Percentiles rank a stretch among this genome's conserved stretches.
Evolutionary conservation across 1,139 yeast genomes (phyloP).

Genomic region (Casaregolazyma lundiana): DNA sequence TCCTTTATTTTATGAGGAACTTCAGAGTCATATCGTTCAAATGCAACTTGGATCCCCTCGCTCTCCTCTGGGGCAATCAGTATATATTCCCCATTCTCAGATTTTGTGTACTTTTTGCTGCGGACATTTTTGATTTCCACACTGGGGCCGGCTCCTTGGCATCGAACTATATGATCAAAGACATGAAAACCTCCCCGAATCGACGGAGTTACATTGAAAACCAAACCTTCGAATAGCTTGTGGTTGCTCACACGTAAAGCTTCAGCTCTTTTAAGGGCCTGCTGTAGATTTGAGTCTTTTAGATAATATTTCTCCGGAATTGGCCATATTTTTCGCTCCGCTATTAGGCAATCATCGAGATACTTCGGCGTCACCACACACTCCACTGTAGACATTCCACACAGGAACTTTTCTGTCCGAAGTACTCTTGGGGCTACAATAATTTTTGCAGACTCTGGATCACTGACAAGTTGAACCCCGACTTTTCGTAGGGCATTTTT

Average conservation of each 20-base stretch:
- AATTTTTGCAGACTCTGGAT: constrained; percentile 31
- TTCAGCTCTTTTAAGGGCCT: constrained; percentile 25
- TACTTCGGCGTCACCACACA: constrained; percentile 35
- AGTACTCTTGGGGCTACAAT: constrained; percentile 68
- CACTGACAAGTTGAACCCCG: constrained; percentile 30
- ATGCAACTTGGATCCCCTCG: constrained; percentile 10
- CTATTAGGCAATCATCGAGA: constrained; percentile 26
- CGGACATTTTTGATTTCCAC: constrained; percentile 10
- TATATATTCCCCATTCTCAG: constrained; percentile 9
- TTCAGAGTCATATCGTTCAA: constrained; percentile 10
- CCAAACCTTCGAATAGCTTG: constrained; percentile 41
- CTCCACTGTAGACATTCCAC: constrained; percentile 40
- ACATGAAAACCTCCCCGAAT: constrained; percentile 66
- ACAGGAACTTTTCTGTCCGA: constrained; percentile 81
- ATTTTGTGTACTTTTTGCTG: constrained; percentile 13
- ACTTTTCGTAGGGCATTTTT: constrained; percentile 21
- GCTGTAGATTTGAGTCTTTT: constrained; percentile 18
- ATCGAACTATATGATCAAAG: constrained; percentile 54
- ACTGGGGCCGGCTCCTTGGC: constrained; percentile 54
- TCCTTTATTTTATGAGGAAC: constrained; percentile 1
- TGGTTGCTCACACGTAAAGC: constrained; percentile 25
- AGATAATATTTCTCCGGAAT: constrained; percentile 29
- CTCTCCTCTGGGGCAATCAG: constrained; percentile 15
- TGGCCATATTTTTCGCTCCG: constrained; percentile 16
- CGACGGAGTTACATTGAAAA: constrained; percentile 55